Percentiles rank a stretch among this genome's conserved stretches.
These are phyloP conservation scores for Peronospora tabacina DNA, from an alignment of 352 stramenopile species.

Conservation along the genomic window DNA sequence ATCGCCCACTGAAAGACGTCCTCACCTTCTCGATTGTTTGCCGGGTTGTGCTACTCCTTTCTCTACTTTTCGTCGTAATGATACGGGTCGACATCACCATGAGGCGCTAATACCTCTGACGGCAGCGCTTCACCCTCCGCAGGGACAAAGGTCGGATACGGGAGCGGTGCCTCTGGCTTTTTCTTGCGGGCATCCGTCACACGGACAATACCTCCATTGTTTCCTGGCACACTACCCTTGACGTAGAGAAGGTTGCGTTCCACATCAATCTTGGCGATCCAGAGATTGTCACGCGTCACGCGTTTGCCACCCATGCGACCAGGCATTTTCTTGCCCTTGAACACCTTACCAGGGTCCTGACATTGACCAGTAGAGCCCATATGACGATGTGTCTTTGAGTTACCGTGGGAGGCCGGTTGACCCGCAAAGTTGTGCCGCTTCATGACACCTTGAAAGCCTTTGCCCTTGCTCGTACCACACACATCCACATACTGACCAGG, in stretches of 20 bases:
- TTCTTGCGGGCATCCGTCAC: slow-evolving; percentile 87
- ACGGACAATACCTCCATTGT: slow-evolving; percentile 80
- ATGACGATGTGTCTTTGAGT: slow-evolving; percentile 94
- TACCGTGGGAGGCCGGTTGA: slow-evolving; percentile 96
- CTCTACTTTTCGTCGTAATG: slow-evolving; percentile 78
- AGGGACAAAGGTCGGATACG: slow-evolving; percentile 76
- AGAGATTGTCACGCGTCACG: slow-evolving; percentile 95
- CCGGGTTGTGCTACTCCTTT: slow-evolving; percentile 6
- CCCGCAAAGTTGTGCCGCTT: slow-evolving; percentile 97
- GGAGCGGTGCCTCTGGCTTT: slow-evolving; percentile 43
- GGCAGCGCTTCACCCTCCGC: slow-evolving; percentile 42
- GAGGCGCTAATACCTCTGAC: slow-evolving; percentile 65
- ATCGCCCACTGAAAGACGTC: slow-evolving; percentile 1
- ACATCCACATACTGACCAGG: slow-evolving; percentile 98
- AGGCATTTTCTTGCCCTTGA: slow-evolving; percentile 99
- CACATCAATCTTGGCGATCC: slow-evolving; percentile 88
- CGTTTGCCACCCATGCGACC: slow-evolving; percentile 92
- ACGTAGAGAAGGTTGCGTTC: slow-evolving; percentile 92
- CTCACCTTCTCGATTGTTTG: slow-evolving; percentile 2
- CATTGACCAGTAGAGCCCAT: slow-evolving; percentile 96
- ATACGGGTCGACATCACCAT: slow-evolving; percentile 72
- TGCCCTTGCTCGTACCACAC: slow-evolving; percentile 88
- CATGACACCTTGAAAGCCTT: slow-evolving; percentile 94
- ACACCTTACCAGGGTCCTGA: slow-evolving; percentile 97
- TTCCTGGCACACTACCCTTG: slow-evolving; percentile 88